Evolutionary conservation across 148 eudicot genomes (phyloP), one percentile per base, ranked within the genome.

Genomic region (Hydrangea macrophylla): DNA sequence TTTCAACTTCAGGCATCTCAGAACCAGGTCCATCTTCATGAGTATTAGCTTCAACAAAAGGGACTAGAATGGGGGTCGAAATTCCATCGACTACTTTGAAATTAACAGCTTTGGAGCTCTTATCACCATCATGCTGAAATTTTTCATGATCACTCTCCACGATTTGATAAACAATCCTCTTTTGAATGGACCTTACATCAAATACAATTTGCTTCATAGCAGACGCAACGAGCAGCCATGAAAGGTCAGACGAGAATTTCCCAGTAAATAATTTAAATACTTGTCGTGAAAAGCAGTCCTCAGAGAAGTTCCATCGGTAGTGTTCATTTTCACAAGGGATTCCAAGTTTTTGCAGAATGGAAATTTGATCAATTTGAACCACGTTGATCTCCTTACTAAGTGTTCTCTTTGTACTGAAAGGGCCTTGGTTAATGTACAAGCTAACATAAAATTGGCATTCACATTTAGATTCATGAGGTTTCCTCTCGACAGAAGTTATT

Each of bases 151-250:
- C 73, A 27, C 72, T 82, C 50, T 86, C 97, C 62, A 76, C 64
- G 64, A 95, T 75, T 51, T 85, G 87, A 73, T 95, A 95, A 35
- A 91, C 88, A 20, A 95, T 55, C 59, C 74, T 85, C 62, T 76
- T 87, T 18, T 77, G 66, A 26, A 89, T 54, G 8, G 96, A 79
- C 51, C 77, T 74, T 3, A 95, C 83, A 30, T 91, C 88, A 50
- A 91, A 92, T 1, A 76, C 84, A 22, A 83, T 72, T 59, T 83
- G 80, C 35, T 80, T 95, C 61, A 67, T 72, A 44, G 87, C 77
- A 55, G 99, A 95, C 23, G 97, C 67, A 26, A 89, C 92, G 18
- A 89, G 33, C 27, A 95, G 59, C 99, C 99, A 95, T 48, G 99
- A 31, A 9, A 95, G 64, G 37, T 95, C 99, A 24, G 81, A 37